Conservation (phyloP, 352 stramenopile species). For the Phytophthora niederhauseri region DNA sequence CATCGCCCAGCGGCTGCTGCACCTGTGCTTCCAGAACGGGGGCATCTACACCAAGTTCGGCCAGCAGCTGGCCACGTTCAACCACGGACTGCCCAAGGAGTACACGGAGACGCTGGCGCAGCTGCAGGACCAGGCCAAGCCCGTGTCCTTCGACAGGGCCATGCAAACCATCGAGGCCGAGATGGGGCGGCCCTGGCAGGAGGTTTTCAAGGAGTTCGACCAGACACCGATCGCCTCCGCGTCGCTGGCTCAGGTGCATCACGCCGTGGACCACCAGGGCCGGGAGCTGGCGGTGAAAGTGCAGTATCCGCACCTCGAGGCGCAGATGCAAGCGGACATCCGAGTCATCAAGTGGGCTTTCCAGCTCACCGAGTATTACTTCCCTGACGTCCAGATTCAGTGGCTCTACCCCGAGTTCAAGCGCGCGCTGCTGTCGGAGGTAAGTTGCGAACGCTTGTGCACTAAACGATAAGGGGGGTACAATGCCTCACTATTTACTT, state of each 20-base stretch:
- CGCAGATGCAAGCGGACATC: conserved; percentile 81
- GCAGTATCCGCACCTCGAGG: conserved; percentile 91
- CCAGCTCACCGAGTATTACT: conserved; percentile 76
- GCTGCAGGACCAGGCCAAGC: conserved; percentile 94
- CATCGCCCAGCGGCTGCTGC: conserved; percentile 88
- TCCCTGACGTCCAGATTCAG: conserved; percentile 91
- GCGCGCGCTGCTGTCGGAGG: conserved; percentile 67
- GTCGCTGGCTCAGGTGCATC: conserved; percentile 96
- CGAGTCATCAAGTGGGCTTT: conserved; percentile 71
- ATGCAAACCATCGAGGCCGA: conserved; percentile 65
- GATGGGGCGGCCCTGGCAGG: conserved; percentile 67
- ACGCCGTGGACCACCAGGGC: conserved; percentile 88
- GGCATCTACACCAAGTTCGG: conserved; percentile 98
- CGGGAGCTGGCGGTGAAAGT: conserved; percentile 97
- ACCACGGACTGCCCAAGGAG: conserved; percentile 95
- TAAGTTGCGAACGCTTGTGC: conserved; percentile 21
- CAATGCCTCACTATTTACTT: no score
- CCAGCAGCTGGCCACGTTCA: conserved; percentile 97
- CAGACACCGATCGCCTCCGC: conserved; percentile 93
- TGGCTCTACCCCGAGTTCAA: conserved; percentile 98
- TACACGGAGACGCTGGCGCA: conserved; percentile 92
- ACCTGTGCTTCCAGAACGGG: conserved; percentile 93
- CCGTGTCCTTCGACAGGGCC: conserved; percentile 55
- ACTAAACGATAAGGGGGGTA: no score
- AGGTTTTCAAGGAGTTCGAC: conserved; percentile 93